These are phyloP conservation scores for Phytophthora fragariae DNA, from an alignment of 352 stramenopile genomes.

Conservation along the genomic window DNA sequence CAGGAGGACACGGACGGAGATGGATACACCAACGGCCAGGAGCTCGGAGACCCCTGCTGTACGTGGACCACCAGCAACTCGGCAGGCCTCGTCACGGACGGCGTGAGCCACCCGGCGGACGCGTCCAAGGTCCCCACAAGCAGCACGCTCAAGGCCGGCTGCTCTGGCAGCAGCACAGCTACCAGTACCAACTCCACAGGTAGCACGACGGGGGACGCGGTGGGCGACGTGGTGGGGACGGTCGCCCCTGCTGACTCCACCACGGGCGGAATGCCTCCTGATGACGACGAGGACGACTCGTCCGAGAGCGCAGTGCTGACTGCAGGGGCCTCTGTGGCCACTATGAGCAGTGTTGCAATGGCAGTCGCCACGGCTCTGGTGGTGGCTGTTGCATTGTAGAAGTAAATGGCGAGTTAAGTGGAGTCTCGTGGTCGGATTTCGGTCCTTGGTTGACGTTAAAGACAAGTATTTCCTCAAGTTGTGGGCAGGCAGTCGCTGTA, in stretches of 20 bases:
- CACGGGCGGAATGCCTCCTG: conserved; percentile 34
- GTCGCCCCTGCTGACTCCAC: conserved; percentile 32
- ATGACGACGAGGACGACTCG: conserved; percentile 71
- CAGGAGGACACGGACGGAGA: conserved; percentile 79
- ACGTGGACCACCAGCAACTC: conserved; percentile 64
- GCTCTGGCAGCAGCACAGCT: conserved; percentile 27
- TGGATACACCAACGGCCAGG: conserved; percentile 85
- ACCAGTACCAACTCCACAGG: conserved; percentile 39
- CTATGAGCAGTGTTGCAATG: conserved; percentile 20
- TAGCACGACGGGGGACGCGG: conserved; percentile 27
- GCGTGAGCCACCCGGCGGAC: conserved; percentile 70
- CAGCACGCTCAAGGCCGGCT: conserved; percentile 56
- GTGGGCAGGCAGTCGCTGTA: conserved; percentile 17
- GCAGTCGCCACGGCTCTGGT: conserved; percentile 17
- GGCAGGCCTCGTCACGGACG: conserved; percentile 57
- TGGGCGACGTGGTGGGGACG: conserved; percentile 46
- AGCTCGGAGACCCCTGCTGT: conserved; percentile 88
- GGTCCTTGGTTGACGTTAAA: conserved; percentile 32
- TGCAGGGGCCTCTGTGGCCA: conserved; percentile 10
- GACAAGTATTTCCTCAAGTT: conserved; percentile 23
- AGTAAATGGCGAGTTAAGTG: conserved; percentile 1
- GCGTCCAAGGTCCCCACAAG: conserved; percentile 62
- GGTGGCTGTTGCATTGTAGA: conserved; percentile 30
- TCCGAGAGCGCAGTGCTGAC: conserved; percentile 57
- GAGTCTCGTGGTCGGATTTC: background rate